Conservation (phyloP, 768 basidiomycete genomes). For the Tulasnella sp. region DNA sequence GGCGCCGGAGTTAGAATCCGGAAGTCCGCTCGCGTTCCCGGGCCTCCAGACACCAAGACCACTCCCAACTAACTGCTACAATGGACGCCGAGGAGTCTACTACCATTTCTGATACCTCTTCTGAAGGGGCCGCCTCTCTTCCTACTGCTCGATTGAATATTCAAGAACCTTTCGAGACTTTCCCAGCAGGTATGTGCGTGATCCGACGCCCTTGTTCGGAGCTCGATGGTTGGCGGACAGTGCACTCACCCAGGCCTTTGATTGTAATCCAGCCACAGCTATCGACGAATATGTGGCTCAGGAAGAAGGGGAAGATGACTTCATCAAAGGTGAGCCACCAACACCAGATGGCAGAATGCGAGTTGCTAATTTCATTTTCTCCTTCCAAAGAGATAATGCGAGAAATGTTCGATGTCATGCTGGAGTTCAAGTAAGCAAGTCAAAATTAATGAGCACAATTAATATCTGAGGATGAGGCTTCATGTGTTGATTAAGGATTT, state of each 20-base stretch:
- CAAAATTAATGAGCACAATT: too few relatives aligned
- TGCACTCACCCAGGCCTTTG: background rate
- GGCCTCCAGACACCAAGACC: background rate
- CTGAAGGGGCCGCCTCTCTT: background rate
- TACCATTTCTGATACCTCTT: background rate
- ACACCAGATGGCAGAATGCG: background rate
- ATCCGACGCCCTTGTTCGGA: background rate
- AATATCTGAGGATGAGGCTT: background rate
- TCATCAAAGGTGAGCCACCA: constrained; percentile 20
- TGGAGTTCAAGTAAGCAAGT: constrained; percentile 22
- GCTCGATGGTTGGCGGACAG: background rate
- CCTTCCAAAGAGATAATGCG: background rate
- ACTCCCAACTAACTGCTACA: background rate
- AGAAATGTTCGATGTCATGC: constrained; percentile 25
- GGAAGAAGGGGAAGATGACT: constrained; percentile 26
- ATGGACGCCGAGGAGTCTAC: background rate
- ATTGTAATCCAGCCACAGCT: background rate
- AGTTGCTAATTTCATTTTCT: background rate
- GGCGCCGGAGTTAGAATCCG: constrained; percentile 1
- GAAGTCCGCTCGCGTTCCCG: background rate
- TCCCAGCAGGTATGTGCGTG: constrained; percentile 17
- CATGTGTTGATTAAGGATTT: constrained; percentile 1
- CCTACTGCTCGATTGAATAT: background rate
- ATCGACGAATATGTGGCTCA: constrained; percentile 25
- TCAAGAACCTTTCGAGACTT: constrained; percentile 20